Base-by-base conservation (phyloP, 768 basidiomycete species). In the Rhizopogon salebrosus region DNA sequence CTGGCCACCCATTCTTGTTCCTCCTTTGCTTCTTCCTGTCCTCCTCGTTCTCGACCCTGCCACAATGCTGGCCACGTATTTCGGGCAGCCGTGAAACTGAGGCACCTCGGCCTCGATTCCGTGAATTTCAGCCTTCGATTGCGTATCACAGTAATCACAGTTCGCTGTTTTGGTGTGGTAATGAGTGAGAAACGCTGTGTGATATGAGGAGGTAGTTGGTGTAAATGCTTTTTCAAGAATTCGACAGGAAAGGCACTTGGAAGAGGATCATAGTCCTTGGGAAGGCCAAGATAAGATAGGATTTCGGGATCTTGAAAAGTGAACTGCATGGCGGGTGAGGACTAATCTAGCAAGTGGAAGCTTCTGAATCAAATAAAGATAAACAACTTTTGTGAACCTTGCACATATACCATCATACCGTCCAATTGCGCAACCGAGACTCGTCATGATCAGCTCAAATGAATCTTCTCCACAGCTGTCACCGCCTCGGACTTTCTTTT, bases 41-140 rank as follows among this genome's bases (percentile, higher is more conserved):
- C 81, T 18, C 69, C 60, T 6, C 74, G 71, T 52, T 78, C 79
- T 37, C 70, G 67, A 1, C 85, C 83, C 31, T 78, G 73, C 84
- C 87, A 92, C 11, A 92, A 68, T 22, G 73, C 62, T 7, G 88
- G 84, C 88, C 90, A 92, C 23, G 66, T 71, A 27, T 65, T 73
- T 41, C 72, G 75, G 6, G 85, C 89, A 23, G 69, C 61, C 3
- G 67, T 67, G 60, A 85, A 82, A 16, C 65, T 65, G 4, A 92
- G 72, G 55, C 84, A 78, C 4, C 71, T 65, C 18, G 89, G 85
- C 46, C 72, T 69, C 14, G 75, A 76, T 39, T 74, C 73, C 20
- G 74, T 72, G 68, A 84, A 91, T 59, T 76, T 79, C 20, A 87
- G 72, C 8, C 90, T 79, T 43, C 90, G 74, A 65, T 92, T 93